Percentiles rank a stretch among this genome's conserved stretches.
phyloP scores from a whole-genome alignment of 2,329 filamentous ascomycete genomes.

The Endoconidiophora polonica region DNA sequence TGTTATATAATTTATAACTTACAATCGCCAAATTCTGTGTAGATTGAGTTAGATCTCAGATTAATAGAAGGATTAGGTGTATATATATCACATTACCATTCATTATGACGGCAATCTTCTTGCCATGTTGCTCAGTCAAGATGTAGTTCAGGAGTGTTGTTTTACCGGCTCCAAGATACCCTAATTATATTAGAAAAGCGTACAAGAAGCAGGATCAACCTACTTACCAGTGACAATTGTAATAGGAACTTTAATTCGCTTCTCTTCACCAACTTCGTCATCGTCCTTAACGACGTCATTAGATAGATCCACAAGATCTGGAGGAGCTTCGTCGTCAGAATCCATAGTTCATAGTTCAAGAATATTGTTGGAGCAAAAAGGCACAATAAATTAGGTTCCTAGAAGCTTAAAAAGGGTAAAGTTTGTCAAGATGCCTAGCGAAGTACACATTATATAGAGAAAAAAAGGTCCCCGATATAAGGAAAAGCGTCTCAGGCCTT shows the following conservation, averaged over 20 bases:
- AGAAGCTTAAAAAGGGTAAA: too few relatives aligned
- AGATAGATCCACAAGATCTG: constrained; percentile 39
- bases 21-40: constrained; percentile 65
- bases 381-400: too few relatives aligned
- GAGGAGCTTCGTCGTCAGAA: constrained; percentile 49
- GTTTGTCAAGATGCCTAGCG: too few relatives aligned
- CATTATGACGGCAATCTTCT: constrained; percentile 94
- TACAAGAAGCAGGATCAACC: constrained; percentile 11
- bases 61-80: neutral
- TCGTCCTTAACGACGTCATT: constrained; percentile 19
- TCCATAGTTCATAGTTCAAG: constrained; percentile 30
- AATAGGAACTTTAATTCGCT: constrained; percentile 55
- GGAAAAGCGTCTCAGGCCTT: too few relatives aligned
- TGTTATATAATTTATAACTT: constrained; percentile 20
- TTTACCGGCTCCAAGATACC: constrained; percentile 90
- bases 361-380: neutral
- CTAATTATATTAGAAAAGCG: constrained; percentile 25
- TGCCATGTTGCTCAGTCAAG: constrained; percentile 82
- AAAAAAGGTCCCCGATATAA: too few relatives aligned
- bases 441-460: too few relatives aligned
- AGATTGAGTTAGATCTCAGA: constrained; percentile 6
- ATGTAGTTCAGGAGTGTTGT: constrained; percentile 95
- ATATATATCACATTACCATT: constrained; percentile 40
- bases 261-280: constrained; percentile 26
- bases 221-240: constrained; percentile 64